A percentile compares a stretch with the other conserved stretches of the same genome.
phyloP scores from a whole-genome alignment of 768 basidiomycete species.

The Tephrocybe rancida region DNA sequence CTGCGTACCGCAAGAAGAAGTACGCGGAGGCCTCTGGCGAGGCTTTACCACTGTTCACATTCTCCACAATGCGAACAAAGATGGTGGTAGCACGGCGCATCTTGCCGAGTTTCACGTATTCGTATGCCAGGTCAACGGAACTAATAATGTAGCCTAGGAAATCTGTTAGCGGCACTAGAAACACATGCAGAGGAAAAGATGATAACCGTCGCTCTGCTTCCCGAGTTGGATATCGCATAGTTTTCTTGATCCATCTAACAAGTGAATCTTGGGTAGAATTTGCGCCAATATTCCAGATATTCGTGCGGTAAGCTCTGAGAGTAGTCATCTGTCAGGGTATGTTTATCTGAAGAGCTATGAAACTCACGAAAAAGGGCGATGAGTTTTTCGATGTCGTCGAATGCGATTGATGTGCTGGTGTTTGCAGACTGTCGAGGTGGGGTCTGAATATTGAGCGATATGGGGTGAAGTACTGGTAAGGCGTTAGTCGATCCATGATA shows the following conservation, averaged over 20 bases:
- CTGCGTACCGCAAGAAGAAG: slow-evolving; percentile 67
- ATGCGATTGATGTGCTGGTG: slow-evolving; percentile 15
- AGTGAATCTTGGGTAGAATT: slow-evolving; percentile 62
- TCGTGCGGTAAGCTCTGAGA: slow-evolving; percentile 54
- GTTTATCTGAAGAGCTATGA: not conserved
- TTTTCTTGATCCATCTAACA: slow-evolving; percentile 65
- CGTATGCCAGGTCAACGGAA: slow-evolving; percentile 75
- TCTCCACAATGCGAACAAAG: slow-evolving; percentile 57
- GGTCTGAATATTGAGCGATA: slow-evolving; percentile 28
- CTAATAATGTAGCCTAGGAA: slow-evolving; percentile 57
- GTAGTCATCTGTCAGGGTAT: slow-evolving; percentile 1
- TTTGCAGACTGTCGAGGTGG: slow-evolving; percentile 27
- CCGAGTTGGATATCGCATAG: slow-evolving; percentile 54
- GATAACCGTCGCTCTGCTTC: slow-evolving; percentile 47
- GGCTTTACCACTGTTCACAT: slow-evolving; percentile 43
- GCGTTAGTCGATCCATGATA: slow-evolving; percentile 5
- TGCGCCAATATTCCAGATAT: slow-evolving; percentile 74
- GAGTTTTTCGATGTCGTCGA: slow-evolving; percentile 46
- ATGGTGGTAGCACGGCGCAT: slow-evolving; percentile 63
- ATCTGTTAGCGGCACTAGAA: not conserved
- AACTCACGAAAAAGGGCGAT: slow-evolving; percentile 56
- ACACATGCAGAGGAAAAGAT: slow-evolving; percentile 13
- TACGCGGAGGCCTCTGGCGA: slow-evolving; percentile 55
- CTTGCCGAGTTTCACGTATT: slow-evolving; percentile 82
- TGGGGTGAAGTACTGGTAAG: slow-evolving; percentile 28